Percentiles rank a stretch among this genome's conserved stretches.
Conservation (phyloP, 2,329 filamentous ascomycete species). For the Claviceps lovelessii region DNA sequence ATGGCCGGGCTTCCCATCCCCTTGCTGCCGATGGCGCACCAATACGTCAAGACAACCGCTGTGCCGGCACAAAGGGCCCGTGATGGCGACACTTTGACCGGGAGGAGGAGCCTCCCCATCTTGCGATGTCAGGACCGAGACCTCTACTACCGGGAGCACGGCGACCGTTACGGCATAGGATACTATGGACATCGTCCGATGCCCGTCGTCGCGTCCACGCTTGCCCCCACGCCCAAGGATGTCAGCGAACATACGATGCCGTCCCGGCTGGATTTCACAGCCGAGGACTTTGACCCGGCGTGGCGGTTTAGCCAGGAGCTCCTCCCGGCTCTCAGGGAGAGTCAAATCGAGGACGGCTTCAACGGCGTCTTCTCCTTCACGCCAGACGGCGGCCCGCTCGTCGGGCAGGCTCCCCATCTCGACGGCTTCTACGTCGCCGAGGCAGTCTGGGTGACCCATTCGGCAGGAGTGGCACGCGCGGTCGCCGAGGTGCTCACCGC, state of each 20-base stretch:
- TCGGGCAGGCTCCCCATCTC: slow-evolving; percentile 42
- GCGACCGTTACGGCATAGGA: slow-evolving; percentile 47
- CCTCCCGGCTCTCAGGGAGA: slow-evolving; percentile 35
- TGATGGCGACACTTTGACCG: slow-evolving; percentile 16
- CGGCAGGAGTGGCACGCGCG: slow-evolving; percentile 46
- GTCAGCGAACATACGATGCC: slow-evolving; percentile 49
- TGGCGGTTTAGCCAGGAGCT: slow-evolving; percentile 43
- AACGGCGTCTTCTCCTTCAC: slow-evolving; percentile 55
- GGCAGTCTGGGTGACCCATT: slow-evolving; percentile 54
- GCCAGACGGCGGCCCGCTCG: slow-evolving; percentile 45
- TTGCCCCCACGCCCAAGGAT: slow-evolving; percentile 37
- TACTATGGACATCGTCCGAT: slow-evolving; percentile 50
- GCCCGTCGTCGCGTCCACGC: slow-evolving; percentile 39
- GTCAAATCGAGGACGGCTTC: slow-evolving; percentile 43
- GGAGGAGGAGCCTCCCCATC: slow-evolving; percentile 42
- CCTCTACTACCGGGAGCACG: slow-evolving; percentile 51
- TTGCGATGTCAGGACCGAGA: slow-evolving; percentile 49
- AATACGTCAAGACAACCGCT: slow-evolving; percentile 47
- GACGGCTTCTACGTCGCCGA: slow-evolving; percentile 51
- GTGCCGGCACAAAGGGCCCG: slow-evolving; percentile 29
- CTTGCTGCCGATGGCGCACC: slow-evolving; percentile 45
- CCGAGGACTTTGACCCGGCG: slow-evolving; percentile 44
- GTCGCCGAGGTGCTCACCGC: slow-evolving; percentile 43
- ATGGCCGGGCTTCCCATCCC: slow-evolving; percentile 46
- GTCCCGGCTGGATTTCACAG: slow-evolving; percentile 45